Percentiles rank a stretch among this genome's conserved stretches.
Evolutionary conservation across 306 rosid genomes (phyloP).

Genomic region (Lagenaria siceraria): DNA sequence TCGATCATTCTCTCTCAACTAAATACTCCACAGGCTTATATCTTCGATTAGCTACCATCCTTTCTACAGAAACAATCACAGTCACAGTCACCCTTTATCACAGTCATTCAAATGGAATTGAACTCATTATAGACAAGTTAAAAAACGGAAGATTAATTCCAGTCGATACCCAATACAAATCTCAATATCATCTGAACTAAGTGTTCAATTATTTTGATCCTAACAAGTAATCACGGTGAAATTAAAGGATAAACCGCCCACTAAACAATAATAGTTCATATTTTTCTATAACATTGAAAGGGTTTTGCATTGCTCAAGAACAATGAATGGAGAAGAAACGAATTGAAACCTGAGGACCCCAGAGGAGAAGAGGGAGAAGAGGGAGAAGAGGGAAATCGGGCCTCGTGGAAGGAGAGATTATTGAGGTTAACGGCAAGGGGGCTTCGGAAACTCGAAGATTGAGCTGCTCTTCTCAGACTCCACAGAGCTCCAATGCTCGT

Average conservation of each 20-base stretch:
- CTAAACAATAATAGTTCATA: background rate
- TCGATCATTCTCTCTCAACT: background rate
- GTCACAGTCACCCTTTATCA: background rate
- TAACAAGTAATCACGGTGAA: background rate
- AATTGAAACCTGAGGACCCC: constrained; percentile 43
- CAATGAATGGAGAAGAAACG: background rate
- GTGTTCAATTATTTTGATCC: background rate
- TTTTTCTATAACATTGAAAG: background rate
- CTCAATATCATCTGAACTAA: background rate
- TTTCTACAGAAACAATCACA: background rate
- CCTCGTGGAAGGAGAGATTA: constrained; percentile 20
- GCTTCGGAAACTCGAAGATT: constrained; percentile 20
- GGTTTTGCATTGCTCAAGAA: too few relatives aligned
- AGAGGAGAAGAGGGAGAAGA: constrained; percentile 28
- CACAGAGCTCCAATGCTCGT: constrained; percentile 32
- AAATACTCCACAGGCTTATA: background rate
- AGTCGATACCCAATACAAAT: background rate
- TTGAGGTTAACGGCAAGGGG: constrained; percentile 13
- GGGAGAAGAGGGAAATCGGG: constrained; percentile 27
- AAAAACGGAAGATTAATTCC: background rate
- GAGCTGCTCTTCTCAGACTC: constrained; percentile 24
- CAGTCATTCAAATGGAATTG: background rate
- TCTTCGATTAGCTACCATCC: background rate
- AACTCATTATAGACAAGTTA: background rate
- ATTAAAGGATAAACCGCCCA: background rate